Evolutionary conservation across 2,329 filamentous ascomycete genomes (phyloP).

Genomic region (Sporothrix brasiliensis): DNA sequence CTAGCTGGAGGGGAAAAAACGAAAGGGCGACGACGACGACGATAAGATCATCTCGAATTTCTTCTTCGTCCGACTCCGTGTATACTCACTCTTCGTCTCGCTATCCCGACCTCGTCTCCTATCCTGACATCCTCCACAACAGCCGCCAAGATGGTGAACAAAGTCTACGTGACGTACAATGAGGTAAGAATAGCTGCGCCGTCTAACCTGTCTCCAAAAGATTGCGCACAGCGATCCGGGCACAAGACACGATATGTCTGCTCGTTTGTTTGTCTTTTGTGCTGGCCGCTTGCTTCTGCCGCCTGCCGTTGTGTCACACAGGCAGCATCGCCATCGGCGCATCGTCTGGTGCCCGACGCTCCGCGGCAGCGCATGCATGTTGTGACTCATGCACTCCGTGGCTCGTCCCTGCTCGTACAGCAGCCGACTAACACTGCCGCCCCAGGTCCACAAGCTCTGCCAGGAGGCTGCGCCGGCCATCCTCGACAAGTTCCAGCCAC

Average conservation of each 20-base stretch:
- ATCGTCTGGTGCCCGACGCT: background rate
- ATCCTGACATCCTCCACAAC: background rate
- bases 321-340: conserved; percentile 3
- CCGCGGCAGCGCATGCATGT: background rate
- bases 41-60: background rate
- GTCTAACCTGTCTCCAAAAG: too few relatives aligned
- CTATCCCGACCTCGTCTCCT: background rate
- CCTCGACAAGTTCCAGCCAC: conserved; percentile 82
- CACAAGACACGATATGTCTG: background rate
- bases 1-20: background rate
- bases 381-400: background rate
- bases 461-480: conserved; percentile 80
- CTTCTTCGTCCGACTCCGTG: background rate
- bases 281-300: background rate
- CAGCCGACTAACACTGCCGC: conserved; percentile 26
- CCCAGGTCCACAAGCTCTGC: conserved; percentile 94
- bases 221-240: background rate
- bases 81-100: background rate
- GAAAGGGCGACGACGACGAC: background rate
- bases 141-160: conserved; percentile 70
- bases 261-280: background rate
- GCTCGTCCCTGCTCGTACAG: background rate
- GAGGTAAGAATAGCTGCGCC: conserved; percentile 60
- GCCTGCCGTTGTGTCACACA: background rate
- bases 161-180: conserved; percentile 90